Conservation (phyloP, 306 rosid genomes). For the Senna tora region DNA sequence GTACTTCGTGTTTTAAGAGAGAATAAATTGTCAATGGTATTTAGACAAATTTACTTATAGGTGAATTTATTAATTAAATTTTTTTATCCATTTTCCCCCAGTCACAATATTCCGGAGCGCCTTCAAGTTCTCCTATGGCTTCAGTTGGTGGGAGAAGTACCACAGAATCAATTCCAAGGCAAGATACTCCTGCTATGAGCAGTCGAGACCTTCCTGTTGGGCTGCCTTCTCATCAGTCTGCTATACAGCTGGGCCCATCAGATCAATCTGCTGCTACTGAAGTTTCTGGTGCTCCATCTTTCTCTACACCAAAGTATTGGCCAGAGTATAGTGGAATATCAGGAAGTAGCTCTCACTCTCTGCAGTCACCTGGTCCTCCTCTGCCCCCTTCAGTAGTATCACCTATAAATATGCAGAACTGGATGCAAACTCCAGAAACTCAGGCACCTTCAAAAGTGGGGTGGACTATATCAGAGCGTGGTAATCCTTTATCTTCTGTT, state of each 20-base stretch:
- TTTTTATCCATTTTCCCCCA: slow-evolving; percentile 32
- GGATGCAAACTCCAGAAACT: slow-evolving; percentile 45
- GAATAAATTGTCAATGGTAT: not conserved
- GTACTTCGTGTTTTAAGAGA: slow-evolving; percentile 39
- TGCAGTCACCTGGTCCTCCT: slow-evolving; percentile 40
- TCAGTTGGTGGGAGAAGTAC: slow-evolving; percentile 43
- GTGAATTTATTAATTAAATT: not conserved
- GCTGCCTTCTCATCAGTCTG: slow-evolving; percentile 52
- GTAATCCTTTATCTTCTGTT: slow-evolving; percentile 44
- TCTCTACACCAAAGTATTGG: slow-evolving; percentile 47
- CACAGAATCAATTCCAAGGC: slow-evolving; percentile 51
- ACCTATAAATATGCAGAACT: slow-evolving; percentile 43
- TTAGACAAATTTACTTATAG: not conserved
- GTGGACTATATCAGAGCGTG: slow-evolving; percentile 41
- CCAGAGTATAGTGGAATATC: slow-evolving; percentile 45
- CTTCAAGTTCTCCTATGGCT: slow-evolving; percentile 37
- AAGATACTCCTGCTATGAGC: slow-evolving; percentile 51
- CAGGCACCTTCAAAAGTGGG: slow-evolving; percentile 43
- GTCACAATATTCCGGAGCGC: slow-evolving; percentile 50
- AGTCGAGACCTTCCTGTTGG: slow-evolving; percentile 44
- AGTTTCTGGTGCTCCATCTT: slow-evolving; percentile 43
- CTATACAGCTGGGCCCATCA: slow-evolving; percentile 35
- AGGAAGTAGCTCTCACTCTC: slow-evolving; percentile 39
- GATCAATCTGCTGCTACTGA: slow-evolving; percentile 44
- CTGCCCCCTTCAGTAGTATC: slow-evolving; percentile 40